Conservation (phyloP, 345 rosid genomes). For the Tarenaya hassleriana region DNA sequence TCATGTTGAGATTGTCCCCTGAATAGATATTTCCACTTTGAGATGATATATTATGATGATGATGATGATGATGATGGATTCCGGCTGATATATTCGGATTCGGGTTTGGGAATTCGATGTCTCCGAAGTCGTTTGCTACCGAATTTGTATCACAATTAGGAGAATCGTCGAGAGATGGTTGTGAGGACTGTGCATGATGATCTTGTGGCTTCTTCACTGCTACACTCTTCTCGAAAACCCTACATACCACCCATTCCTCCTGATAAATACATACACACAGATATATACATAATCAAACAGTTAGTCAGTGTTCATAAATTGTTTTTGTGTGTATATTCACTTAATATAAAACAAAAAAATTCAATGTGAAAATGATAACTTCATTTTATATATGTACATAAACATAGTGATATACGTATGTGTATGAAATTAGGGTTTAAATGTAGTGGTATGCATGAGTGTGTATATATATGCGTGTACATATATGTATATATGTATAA, state of each 20-base stretch:
- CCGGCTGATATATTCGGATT: constrained; percentile 31
- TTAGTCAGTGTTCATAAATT: too few relatives aligned
- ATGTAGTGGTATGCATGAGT: too few relatives aligned
- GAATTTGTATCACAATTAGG: constrained; percentile 79
- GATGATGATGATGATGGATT: constrained; percentile 21
- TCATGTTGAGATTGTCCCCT: constrained; percentile 20
- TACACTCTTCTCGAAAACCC: constrained; percentile 66
- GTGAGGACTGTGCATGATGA: constrained; percentile 50
- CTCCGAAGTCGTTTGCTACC: constrained; percentile 61
- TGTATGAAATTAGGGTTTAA: too few relatives aligned
- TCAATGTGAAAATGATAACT: too few relatives aligned
- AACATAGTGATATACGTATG: too few relatives aligned
- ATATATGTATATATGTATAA: neutral
- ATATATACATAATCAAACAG: too few relatives aligned
- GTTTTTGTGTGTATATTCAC: too few relatives aligned
- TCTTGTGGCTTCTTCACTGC: constrained; percentile 45
- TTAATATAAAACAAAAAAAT: too few relatives aligned
- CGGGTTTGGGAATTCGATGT: constrained; percentile 54
- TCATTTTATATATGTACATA: too few relatives aligned
- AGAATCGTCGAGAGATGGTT: constrained; percentile 59
- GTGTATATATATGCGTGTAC: neutral
- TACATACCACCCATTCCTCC: constrained; percentile 96
- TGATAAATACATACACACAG: too few relatives aligned
- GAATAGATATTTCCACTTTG: constrained; percentile 10
- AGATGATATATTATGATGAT: constrained; percentile 27